Percentiles rank a stretch among this genome's conserved stretches.
phyloP scores from a whole-genome alignment of 495 filamentous ascomycete genomes.

The Penicillium simplicissimum region DNA sequence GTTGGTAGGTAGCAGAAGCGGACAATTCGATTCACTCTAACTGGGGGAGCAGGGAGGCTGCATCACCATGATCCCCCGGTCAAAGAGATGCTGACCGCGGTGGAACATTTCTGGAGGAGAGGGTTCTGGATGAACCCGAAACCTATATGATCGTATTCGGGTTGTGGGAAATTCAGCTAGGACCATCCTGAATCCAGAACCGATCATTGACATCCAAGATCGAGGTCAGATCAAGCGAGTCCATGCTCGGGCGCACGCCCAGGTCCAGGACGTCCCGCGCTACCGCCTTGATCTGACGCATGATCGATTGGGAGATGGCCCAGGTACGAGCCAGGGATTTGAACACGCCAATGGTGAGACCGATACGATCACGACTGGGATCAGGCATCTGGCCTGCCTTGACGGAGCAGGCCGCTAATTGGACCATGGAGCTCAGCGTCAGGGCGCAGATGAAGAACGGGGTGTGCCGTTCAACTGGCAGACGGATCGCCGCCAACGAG shows the following conservation, averaged over 20 bases:
- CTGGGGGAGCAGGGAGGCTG: too few relatives aligned
- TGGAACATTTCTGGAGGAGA: neutral
- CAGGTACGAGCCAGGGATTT: conserved; percentile 72
- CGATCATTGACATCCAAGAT: conserved; percentile 39
- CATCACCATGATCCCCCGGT: neutral
- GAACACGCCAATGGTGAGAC: conserved; percentile 80
- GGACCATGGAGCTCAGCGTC: conserved; percentile 58
- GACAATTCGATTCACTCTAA: too few relatives aligned
- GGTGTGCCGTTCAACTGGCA: conserved; percentile 72
- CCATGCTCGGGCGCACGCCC: conserved; percentile 45
- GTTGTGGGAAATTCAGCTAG: conserved; percentile 13
- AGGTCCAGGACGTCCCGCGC: conserved; percentile 49
- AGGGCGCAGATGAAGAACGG: conserved; percentile 89
- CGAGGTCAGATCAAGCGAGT: conserved; percentile 41
- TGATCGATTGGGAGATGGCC: conserved; percentile 72
- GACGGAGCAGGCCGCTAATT: conserved; percentile 65
- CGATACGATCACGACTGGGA: conserved; percentile 69
- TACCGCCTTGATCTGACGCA: conserved; percentile 66
- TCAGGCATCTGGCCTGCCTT: conserved; percentile 70
- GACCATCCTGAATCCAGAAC: conserved; percentile 39
- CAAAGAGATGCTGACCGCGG: neutral
- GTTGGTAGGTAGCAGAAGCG: too few relatives aligned
- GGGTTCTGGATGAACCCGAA: neutral
- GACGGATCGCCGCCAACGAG: conserved; percentile 73
- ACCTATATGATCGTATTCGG: neutral